These are phyloP conservation scores for Discostella stelligera DNA, from an alignment of 352 stramenopile genomes.

Conservation along the genomic window DNA sequence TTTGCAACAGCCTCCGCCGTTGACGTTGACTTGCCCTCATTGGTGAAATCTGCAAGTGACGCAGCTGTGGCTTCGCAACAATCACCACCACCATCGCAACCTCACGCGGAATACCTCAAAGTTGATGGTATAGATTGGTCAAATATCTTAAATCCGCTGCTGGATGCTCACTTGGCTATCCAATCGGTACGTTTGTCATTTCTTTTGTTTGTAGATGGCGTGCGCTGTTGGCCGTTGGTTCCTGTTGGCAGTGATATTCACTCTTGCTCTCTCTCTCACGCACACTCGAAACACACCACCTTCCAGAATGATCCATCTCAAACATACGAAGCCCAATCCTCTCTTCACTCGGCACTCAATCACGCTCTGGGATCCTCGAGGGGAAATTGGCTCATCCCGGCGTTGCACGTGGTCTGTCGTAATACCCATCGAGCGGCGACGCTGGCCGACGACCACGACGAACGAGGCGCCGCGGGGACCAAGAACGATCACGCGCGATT, in stretches of 20 bases:
- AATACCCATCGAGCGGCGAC: constrained; percentile 61
- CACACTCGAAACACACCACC: neutral
- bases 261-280: neutral
- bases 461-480: neutral
- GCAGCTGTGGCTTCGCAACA: neutral
- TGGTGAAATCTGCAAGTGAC: constrained; percentile 3
- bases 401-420: constrained; percentile 62
- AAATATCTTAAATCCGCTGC: constrained; percentile 48
- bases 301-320: constrained; percentile 34
- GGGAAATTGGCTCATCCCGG: constrained; percentile 75
- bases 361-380: constrained; percentile 56
- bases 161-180: constrained; percentile 55
- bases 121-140: constrained; percentile 55
- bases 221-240: neutral
- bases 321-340: constrained; percentile 60
- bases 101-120: constrained; percentile 37
- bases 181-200: constrained; percentile 48
- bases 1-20: constrained; percentile 27
- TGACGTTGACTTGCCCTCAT: constrained; percentile 18
- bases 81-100: too few relatives aligned
- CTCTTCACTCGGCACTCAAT: constrained; percentile 67
- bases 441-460: constrained; percentile 53
- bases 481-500: constrained; percentile 63
- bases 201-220: neutral
- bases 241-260: neutral